Evolutionary conservation across 2,329 filamentous ascomycete species (phyloP).

Genomic region (Drechslerella dactyloides): DNA sequence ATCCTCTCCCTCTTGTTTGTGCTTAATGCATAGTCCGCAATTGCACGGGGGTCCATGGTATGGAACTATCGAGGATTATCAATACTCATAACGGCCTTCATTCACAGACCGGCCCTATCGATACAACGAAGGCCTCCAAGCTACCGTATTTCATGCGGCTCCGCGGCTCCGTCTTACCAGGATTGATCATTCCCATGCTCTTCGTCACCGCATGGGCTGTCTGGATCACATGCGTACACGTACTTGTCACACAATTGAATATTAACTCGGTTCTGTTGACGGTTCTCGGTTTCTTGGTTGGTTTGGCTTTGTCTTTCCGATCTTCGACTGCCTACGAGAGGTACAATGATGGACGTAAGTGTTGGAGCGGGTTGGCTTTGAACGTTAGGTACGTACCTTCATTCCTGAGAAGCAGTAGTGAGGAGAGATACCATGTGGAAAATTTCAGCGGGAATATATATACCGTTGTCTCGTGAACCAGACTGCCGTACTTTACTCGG

Average conservation of each 20-base stretch:
- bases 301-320: conserved; percentile 76
- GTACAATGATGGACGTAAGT: conserved; percentile 69
- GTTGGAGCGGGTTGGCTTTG: conserved; percentile 67
- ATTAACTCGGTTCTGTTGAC: conserved; percentile 75
- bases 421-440: no score
- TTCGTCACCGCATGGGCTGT: conserved; percentile 71
- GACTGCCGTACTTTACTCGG: no score
- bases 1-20: background rate
- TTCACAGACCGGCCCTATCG: conserved; percentile 66
- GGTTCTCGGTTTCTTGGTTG: conserved; percentile 80
- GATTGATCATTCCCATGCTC: conserved; percentile 73
- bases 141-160: conserved; percentile 77
- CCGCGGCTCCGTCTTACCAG: conserved; percentile 76
- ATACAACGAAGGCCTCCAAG: conserved; percentile 76
- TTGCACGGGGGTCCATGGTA: no score
- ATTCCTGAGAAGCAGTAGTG: no score
- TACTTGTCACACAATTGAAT: conserved; percentile 62
- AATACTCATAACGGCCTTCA: no score
- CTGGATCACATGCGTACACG: conserved; percentile 66
- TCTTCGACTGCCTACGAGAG: conserved; percentile 79
- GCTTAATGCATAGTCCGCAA: conserved; percentile 2
- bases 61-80: no score
- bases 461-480: no score
- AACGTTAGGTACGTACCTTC: conserved; percentile 56
- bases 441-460: no score